Percentiles rank a stretch among this genome's conserved stretches.
phyloP scores from a whole-genome alignment of 129 eudicot genomes.

The Flaveria ramosissima region DNA sequence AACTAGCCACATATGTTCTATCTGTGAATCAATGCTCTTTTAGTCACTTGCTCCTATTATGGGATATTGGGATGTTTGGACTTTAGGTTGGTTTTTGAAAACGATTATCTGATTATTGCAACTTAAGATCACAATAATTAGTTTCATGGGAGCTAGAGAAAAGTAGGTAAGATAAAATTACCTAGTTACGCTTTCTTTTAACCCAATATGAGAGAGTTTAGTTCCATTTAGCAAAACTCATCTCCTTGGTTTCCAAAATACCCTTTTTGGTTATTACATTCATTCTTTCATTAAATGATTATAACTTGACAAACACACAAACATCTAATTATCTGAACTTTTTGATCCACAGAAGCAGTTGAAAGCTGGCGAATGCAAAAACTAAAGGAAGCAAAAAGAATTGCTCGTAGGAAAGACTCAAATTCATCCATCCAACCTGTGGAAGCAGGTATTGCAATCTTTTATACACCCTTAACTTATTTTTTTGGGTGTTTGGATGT shows the following conservation, averaged over 20 bases:
- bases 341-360: constrained; percentile 57
- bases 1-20: constrained; percentile 1
- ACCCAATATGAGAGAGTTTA: constrained; percentile 4
- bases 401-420: constrained; percentile 38
- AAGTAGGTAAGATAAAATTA: neutral
- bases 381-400: constrained; percentile 55
- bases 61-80: neutral
- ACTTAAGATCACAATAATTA: neutral
- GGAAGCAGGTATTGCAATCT: constrained; percentile 66
- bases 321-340: constrained; percentile 3
- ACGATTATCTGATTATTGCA: neutral
- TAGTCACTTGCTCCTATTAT: constrained; percentile 2
- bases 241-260: neutral
- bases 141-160: neutral
- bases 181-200: neutral
- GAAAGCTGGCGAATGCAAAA: constrained; percentile 76
- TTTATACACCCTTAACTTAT: constrained; percentile 1
- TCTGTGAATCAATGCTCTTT: neutral
- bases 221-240: constrained; percentile 1
- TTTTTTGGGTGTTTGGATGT: neutral
- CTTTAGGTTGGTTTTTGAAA: neutral
- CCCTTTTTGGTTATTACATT: neutral
- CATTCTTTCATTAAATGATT: neutral
- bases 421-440: constrained; percentile 48
- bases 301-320: neutral